Base-by-base conservation (phyloP, 208 protist genomes). In the Leishmania mexicana region DNA sequence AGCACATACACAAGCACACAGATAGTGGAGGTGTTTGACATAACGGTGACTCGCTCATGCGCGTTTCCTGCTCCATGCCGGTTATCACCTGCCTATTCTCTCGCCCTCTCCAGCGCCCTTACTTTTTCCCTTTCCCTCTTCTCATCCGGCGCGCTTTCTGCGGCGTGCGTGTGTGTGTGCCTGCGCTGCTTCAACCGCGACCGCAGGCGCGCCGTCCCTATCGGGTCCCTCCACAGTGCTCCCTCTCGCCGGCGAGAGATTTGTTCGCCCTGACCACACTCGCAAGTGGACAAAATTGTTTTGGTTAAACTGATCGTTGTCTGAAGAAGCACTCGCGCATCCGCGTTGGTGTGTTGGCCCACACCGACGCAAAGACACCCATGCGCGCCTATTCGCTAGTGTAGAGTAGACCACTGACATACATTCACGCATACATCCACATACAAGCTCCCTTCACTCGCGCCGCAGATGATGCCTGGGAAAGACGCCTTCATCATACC, bases 401-500 rank as follows among this genome's bases (percentile, higher is more conserved):
- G 21, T 42, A 51, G 47, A 45, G 31, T 47, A 78, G 35, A 62
- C 21, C 11, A 2, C 57, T 21, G 0, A 38, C 11, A 80, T 65
- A 49, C 28, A 72, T 75, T 84, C 8, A 24, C 40, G 5, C 67
- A 49, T 49, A 42, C 40, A 49, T 49, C 15, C 67, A 49, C 21
- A 24, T 21, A 31, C 67, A 73, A 40, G 24, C 67, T 19, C 0
- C 67, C 40, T 31, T 31, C 24, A 53, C 28, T 38, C 15, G 40
- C 40, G 10, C 19, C 40, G 3, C 45, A 53, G 21, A 54, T 28
- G 60, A 71, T 78, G 81, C 31, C 38, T 31, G 45, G 64, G 19
- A 49, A 68, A 28, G 31, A 78, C 42, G 73, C 76, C 1, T 64
- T 79, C 42, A 79, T 85, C 49, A 79, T 86, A 42, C 83, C 83